A percentile compares a stretch with the other conserved stretches of the same genome.
Conservation (phyloP, 2,329 filamentous ascomycete species). For the Botrytis hyacinthi region DNA sequence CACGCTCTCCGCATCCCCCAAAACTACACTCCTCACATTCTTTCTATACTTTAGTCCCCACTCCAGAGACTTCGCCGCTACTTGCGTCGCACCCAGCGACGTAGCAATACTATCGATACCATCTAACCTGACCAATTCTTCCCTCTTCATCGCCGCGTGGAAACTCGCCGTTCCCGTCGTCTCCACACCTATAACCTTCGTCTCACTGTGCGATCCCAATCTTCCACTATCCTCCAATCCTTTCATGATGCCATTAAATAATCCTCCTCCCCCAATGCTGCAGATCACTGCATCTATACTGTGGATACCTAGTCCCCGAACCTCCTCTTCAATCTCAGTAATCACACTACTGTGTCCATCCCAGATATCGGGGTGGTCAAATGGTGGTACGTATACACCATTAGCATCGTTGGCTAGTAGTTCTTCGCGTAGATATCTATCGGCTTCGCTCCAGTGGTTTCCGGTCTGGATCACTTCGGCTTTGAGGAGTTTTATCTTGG, state of each 20-base stretch:
- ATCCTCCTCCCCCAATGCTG: slow-evolving; percentile 75
- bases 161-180: slow-evolving; percentile 8
- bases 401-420: slow-evolving; percentile 49
- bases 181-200: not conserved
- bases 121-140: slow-evolving; percentile 58
- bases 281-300: slow-evolving; percentile 65
- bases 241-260: slow-evolving; percentile 73
- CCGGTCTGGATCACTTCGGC: slow-evolving; percentile 68
- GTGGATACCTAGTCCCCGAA: slow-evolving; percentile 43
- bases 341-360: slow-evolving; percentile 61
- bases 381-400: slow-evolving; percentile 67
- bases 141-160: slow-evolving; percentile 1
- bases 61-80: slow-evolving; percentile 65
- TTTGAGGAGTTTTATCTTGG: slow-evolving; percentile 67
- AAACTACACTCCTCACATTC: slow-evolving; percentile 58
- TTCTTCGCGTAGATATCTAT: slow-evolving; percentile 60
- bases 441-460: slow-evolving; percentile 66
- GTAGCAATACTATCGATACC: slow-evolving; percentile 75
- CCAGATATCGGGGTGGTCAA: slow-evolving; percentile 68
- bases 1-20: slow-evolving; percentile 76
- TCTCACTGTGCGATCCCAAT: not conserved
- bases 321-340: slow-evolving; percentile 40
- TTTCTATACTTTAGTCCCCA: slow-evolving; percentile 50
- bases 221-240: slow-evolving; percentile 45
- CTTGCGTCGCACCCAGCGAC: slow-evolving; percentile 69